Conservation (phyloP, 2,329 filamentous ascomycete genomes). For the Fusarium sp. region DNA sequence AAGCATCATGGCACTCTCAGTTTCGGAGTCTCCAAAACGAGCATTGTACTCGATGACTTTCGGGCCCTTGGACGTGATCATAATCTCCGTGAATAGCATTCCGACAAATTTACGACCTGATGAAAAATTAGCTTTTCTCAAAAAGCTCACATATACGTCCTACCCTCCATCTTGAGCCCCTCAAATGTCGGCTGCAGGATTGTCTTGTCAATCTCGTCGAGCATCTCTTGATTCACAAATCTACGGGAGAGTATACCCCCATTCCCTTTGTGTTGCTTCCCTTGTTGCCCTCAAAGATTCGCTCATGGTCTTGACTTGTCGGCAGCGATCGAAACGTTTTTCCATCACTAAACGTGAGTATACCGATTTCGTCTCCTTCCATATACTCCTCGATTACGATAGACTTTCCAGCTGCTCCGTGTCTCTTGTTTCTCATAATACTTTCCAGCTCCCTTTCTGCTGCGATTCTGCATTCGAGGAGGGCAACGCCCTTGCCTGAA, state of each 20-base stretch:
- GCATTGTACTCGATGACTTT: not conserved
- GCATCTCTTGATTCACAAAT: constrained; percentile 58
- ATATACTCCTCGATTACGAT: constrained; percentile 78
- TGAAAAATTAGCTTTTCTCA: not conserved
- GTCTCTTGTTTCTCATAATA: constrained; percentile 74
- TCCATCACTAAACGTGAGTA: constrained; percentile 74
- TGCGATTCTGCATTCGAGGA: constrained; percentile 60
- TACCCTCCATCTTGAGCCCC: constrained; percentile 66
- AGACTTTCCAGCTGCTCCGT: constrained; percentile 72
- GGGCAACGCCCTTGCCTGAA: constrained; percentile 71
- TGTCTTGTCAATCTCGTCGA: constrained; percentile 66
- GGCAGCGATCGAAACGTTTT: constrained; percentile 69
- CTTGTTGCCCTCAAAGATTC: constrained; percentile 71
- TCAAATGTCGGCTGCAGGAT: constrained; percentile 71
- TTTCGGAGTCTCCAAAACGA: not conserved
- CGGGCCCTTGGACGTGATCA: not conserved
- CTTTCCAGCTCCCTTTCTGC: constrained; percentile 69
- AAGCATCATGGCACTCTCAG: not conserved
- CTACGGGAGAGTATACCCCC: constrained; percentile 76
- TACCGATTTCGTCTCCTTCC: constrained; percentile 73
- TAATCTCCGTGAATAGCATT: not conserved
- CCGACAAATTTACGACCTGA: not conserved
- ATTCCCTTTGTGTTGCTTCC: constrained; percentile 79
- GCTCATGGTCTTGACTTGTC: constrained; percentile 77
- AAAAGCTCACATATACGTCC: not conserved